Percentiles rank a stretch among this genome's conserved stretches.
Conservation (phyloP, 768 basidiomycete species). For the Trametes villosa region DNA sequence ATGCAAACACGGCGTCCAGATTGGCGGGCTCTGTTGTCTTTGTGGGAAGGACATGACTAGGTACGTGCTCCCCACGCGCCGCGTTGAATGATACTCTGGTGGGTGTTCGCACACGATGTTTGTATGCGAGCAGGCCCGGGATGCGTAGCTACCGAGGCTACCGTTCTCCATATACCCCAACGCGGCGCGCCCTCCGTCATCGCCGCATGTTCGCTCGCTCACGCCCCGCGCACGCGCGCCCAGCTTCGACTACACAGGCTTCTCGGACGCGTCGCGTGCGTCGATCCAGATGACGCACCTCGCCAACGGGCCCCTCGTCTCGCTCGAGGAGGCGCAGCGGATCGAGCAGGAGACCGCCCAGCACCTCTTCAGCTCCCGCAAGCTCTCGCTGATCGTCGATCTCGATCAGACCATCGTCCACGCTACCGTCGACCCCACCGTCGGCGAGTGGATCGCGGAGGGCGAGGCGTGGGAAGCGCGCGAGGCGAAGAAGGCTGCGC, state of each 20-base stretch:
- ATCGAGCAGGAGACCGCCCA: slow-evolving; percentile 85
- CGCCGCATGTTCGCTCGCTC: background rate
- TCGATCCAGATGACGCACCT: slow-evolving; percentile 95
- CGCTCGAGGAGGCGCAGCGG: slow-evolving; percentile 87
- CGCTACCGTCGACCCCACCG: slow-evolving; percentile 97
- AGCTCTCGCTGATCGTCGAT: slow-evolving; percentile 95
- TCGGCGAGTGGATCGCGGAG: slow-evolving; percentile 94
- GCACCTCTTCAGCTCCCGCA: slow-evolving; percentile 73
- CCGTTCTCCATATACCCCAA: too few species aligned
- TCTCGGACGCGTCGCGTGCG: slow-evolving; percentile 84
- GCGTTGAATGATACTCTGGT: too few species aligned
- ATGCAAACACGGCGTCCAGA: slow-evolving; percentile 95
- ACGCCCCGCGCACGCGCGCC: slow-evolving; percentile 18
- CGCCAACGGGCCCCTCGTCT: slow-evolving; percentile 88
- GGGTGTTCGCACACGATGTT: too few species aligned
- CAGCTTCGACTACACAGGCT: slow-evolving; percentile 86
- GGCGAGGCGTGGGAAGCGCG: slow-evolving; percentile 79
- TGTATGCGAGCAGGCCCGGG: too few species aligned
- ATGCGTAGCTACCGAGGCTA: too few species aligned
- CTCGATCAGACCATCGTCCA: slow-evolving; percentile 99
- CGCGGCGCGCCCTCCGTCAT: slow-evolving; percentile 23
- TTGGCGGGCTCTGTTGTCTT: slow-evolving; percentile 88
- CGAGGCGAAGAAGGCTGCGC: slow-evolving; percentile 46
- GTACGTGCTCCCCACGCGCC: slow-evolving; percentile 48
- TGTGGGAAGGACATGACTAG: slow-evolving; percentile 96